phyloP scores from a whole-genome alignment of 2,329 filamentous ascomycete genomes.

The Apiospora arundinis region DNA sequence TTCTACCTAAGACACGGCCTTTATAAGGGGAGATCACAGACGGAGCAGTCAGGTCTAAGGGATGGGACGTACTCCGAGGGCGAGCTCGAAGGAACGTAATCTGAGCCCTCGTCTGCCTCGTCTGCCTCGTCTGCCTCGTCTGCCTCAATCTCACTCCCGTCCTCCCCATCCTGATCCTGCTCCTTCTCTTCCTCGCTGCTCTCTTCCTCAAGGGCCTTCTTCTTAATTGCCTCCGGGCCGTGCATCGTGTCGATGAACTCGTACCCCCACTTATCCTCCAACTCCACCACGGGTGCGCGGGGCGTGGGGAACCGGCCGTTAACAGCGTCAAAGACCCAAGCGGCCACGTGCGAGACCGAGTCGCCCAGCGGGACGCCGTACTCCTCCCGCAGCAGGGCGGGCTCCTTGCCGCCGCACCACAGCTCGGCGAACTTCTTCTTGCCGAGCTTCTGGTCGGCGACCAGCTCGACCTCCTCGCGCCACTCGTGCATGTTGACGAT shows the following conservation, averaged over 20 bases:
- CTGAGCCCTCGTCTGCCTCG: too few species aligned
- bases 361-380: neutral
- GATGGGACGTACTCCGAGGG: too few species aligned
- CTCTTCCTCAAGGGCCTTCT: neutral
- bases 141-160: too few species aligned
- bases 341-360: neutral
- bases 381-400: neutral
- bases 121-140: neutral
- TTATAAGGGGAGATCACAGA: too few species aligned
- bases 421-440: conserved; percentile 3
- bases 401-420: conserved; percentile 6
- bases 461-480: neutral
- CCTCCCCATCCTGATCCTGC: too few species aligned
- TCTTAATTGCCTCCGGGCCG: neutral
- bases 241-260: neutral
- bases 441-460: neutral
- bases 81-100: too few species aligned
- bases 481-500: conserved; percentile 3
- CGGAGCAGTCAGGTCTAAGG: too few species aligned
- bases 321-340: conserved; percentile 20
- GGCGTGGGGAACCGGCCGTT: neutral
- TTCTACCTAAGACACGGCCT: too few species aligned
- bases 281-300: neutral
- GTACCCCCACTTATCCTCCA: neutral
- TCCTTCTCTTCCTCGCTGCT: neutral